phyloP scores from a whole-genome alignment of 1,139 yeast species.

The Hemisphaericaspora xylofermentans region DNA sequence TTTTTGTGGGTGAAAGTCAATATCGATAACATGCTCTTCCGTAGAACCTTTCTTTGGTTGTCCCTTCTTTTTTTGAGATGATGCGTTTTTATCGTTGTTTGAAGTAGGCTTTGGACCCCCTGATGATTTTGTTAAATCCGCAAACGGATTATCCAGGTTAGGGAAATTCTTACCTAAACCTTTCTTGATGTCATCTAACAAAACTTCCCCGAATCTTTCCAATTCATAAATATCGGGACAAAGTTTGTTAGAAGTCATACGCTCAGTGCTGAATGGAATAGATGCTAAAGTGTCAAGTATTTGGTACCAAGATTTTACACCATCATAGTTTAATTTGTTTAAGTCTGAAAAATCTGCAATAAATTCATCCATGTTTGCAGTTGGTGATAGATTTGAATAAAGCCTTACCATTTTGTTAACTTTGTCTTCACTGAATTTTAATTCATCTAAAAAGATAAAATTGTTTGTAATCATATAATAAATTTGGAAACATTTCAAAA shows the following conservation, averaged over 20 bases:
- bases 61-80: not conserved
- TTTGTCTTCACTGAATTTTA: conserved; percentile 25
- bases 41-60: conserved; percentile 9
- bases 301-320: conserved; percentile 32
- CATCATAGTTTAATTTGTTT: conserved; percentile 16
- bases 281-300: conserved; percentile 30
- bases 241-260: conserved; percentile 25
- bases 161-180: not conserved
- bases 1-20: conserved; percentile 27
- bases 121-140: conserved; percentile 3
- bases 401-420: conserved; percentile 25
- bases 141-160: not conserved
- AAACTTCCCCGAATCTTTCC: conserved; percentile 3
- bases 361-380: conserved; percentile 12
- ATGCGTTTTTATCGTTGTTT: too few species aligned
- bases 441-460: conserved; percentile 30
- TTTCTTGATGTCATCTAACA: conserved; percentile 7
- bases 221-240: conserved; percentile 32
- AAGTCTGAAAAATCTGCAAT: conserved; percentile 16
- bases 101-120: not conserved
- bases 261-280: conserved; percentile 29
- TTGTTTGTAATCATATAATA: conserved; percentile 34
- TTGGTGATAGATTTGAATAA: conserved; percentile 15
- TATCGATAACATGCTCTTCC: conserved; percentile 11
- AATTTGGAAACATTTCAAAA: conserved; percentile 28